Evolutionary conservation across 306 rosid genomes (phyloP).

Genomic region (Ziziphus jujuba): DNA sequence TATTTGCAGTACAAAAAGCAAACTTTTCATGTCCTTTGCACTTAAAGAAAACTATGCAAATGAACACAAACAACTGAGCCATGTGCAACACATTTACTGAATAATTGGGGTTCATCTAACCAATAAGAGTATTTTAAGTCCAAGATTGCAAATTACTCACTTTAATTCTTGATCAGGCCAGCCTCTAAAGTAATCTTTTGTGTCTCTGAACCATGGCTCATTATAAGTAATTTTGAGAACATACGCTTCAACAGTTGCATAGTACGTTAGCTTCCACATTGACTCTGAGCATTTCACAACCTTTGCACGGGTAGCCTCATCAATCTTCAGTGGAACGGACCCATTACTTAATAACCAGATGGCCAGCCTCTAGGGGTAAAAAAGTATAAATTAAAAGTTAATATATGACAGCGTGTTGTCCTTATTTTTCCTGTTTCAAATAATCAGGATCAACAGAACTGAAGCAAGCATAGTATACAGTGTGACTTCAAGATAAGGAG

Average conservation of each 20-base stretch:
- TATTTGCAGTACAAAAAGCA: not conserved
- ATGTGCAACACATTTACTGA: not conserved
- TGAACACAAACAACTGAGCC: not conserved
- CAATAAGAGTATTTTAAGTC: not conserved
- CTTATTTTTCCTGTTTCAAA: constrained; percentile 2
- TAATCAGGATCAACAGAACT: not conserved
- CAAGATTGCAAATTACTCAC: constrained; percentile 49
- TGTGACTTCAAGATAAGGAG: too few species aligned
- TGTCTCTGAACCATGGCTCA: constrained; percentile 83
- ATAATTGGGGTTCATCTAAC: not conserved
- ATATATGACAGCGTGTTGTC: not conserved
- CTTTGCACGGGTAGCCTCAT: constrained; percentile 62
- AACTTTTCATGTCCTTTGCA: not conserved
- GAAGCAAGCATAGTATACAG: too few species aligned
- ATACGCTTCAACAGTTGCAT: constrained; percentile 71
- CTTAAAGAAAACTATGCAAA: not conserved
- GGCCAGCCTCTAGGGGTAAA: constrained; percentile 59
- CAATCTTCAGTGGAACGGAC: constrained; percentile 53
- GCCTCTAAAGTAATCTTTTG: constrained; percentile 62
- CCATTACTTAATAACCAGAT: constrained; percentile 59
- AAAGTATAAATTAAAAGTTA: not conserved
- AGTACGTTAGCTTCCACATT: constrained; percentile 89
- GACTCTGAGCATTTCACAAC: constrained; percentile 86
- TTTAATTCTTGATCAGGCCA: constrained; percentile 91
- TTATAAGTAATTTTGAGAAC: constrained; percentile 50